Percentiles rank a stretch among this genome's conserved stretches.
These are phyloP conservation scores for Tetrapisispora pingtungensis DNA, from an alignment of 805 yeast genomes.

Conservation along the genomic window DNA sequence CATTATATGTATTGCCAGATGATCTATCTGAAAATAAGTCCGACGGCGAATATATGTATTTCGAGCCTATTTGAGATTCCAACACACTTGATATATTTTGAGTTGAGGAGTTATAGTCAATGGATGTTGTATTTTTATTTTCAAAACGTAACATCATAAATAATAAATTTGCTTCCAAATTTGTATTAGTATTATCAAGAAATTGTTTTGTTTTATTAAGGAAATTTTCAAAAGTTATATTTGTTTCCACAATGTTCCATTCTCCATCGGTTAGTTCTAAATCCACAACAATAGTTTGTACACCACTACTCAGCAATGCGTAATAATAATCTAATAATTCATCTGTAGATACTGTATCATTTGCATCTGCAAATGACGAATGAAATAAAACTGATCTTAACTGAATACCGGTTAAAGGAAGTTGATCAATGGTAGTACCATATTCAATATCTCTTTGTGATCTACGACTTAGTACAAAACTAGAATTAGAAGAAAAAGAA, in stretches of 20 bases:
- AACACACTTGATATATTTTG: constrained; percentile 16
- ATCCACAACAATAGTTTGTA: constrained; percentile 41
- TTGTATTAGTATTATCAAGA: constrained; percentile 35
- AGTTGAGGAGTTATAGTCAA: background rate
- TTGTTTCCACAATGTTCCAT: constrained; percentile 13
- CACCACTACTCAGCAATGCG: constrained; percentile 35
- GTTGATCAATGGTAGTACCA: constrained; percentile 33
- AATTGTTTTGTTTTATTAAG: constrained; percentile 27
- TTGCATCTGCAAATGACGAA: constrained; percentile 7
- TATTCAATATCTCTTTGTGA: constrained; percentile 40
- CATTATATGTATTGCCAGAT: constrained; percentile 10
- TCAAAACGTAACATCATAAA: constrained; percentile 31
- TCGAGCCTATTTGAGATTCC: constrained; percentile 9
- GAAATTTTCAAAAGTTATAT: constrained; percentile 20
- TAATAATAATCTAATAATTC: constrained; percentile 24
- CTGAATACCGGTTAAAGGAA: constrained; percentile 33
- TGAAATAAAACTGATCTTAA: constrained; percentile 26
- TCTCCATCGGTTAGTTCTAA: constrained; percentile 44
- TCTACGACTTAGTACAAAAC: constrained; percentile 25
- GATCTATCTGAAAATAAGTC: constrained; percentile 17
- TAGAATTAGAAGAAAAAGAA: background rate
- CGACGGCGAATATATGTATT: constrained; percentile 25
- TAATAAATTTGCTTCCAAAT: constrained; percentile 37
- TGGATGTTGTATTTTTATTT: background rate
- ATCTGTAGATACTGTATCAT: constrained; percentile 24